Base-by-base conservation (phyloP, 2,329 filamentous ascomycete genomes). In the Trichoderma asperellum region DNA sequence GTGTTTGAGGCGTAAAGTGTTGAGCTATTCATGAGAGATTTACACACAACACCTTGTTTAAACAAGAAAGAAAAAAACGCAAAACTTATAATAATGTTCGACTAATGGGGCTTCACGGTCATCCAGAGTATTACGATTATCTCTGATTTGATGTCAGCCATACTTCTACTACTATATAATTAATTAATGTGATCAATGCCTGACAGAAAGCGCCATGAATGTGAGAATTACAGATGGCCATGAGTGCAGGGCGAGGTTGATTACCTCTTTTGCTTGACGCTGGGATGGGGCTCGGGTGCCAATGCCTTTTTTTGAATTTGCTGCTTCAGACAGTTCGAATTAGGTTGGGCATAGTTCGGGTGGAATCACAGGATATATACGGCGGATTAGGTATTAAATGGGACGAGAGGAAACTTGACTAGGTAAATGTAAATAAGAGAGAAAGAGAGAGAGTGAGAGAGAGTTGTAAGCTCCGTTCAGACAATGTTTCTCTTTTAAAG, bases 1-100 rank as follows among this genome's bases (percentile, higher is more conserved):
- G 71, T 71, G 69, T 73, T 74, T 68, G 68, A 66, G 72, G 72
- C 70, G 72, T 69, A 72, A 73, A 61, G 43, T 61, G 49, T 60
- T 18, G 32, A 67, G 27, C 63, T 52, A 6, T 35, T 65, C 58
- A 34, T 43, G 47, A 32, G 60, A 55, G 58, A 47, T 65, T 37
- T 64, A 63, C 60, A 64, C 53, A 58, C 40, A 55, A 37, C 53
- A 40, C 49, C 53, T 52, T 66, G 58, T 56, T 35, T 43, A 35
- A 40, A 34, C 27, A 34, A 55, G 24, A 43, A 10, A 24, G n/a
- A 55, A 40, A 55, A 64, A 55, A 37, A 49, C 27, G 16, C 49
- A 35, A 27, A 67, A 43, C 27, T 47, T 57, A 43, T 43, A 43
- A 40, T 43, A 66, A 40, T 49, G 49, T 63, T 68, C n/a, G 52